These are phyloP conservation scores for Mucuna pruriens DNA, from an alignment of 306 rosid species.

Conservation along the genomic window DNA sequence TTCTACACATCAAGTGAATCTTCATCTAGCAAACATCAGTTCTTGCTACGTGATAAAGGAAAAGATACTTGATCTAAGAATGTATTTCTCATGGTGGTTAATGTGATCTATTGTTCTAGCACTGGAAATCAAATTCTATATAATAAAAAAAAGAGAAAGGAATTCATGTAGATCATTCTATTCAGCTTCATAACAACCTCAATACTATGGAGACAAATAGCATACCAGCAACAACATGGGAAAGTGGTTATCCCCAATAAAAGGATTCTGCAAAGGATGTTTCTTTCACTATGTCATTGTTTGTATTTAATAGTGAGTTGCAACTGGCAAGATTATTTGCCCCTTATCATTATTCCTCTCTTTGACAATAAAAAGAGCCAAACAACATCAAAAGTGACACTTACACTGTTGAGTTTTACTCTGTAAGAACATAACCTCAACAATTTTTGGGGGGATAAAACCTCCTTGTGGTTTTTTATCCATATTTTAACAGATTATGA, in stretches of 20 bases:
- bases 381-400: neutral
- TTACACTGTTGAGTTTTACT: neutral
- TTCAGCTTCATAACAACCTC: slow-evolving; percentile 19
- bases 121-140: slow-evolving; percentile 9
- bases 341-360: neutral
- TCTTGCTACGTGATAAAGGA: neutral
- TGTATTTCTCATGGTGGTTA: slow-evolving; percentile 17
- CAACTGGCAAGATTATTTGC: neutral
- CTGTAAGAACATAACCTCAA: neutral
- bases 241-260: neutral
- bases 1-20: neutral
- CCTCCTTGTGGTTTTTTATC: neutral
- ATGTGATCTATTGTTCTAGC: neutral
- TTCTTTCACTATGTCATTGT: neutral
- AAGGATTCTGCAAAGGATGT: neutral
- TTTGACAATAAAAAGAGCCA: neutral
- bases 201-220: neutral
- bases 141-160: neutral
- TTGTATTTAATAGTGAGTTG: neutral
- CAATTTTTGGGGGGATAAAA: neutral
- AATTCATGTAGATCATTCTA: slow-evolving; percentile 11
- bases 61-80: neutral
- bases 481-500: neutral
- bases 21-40: slow-evolving; percentile 4
- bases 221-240: neutral